These are phyloP conservation scores for Botrytis elliptica DNA, from an alignment of 2,329 filamentous ascomycete genomes.

Conservation along the genomic window DNA sequence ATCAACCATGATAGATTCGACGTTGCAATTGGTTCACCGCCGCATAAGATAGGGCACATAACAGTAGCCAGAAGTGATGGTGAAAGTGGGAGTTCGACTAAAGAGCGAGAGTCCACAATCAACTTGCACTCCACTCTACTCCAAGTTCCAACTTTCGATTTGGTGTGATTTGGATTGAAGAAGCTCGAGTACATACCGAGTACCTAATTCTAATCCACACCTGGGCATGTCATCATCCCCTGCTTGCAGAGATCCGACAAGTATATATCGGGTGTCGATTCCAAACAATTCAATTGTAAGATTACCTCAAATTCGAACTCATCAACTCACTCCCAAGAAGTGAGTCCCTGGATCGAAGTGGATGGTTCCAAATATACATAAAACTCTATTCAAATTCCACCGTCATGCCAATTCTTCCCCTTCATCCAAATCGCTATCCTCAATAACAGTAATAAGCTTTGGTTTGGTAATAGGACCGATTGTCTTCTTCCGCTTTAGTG, in stretches of 20 bases:
- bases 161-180: too few relatives aligned
- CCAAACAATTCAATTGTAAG: neutral
- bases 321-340: neutral
- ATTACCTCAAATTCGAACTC: neutral
- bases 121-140: too few relatives aligned
- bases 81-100: too few relatives aligned
- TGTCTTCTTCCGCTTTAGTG: constrained; percentile 22
- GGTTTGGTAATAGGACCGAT: constrained; percentile 18
- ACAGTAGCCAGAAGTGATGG: too few relatives aligned
- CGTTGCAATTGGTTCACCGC: too few relatives aligned
- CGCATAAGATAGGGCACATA: too few relatives aligned
- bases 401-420: constrained; percentile 22
- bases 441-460: constrained; percentile 45
- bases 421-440: constrained; percentile 55
- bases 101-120: too few relatives aligned
- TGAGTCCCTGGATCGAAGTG: neutral
- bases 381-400: neutral
- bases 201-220: neutral
- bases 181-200: too few relatives aligned
- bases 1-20: too few relatives aligned
- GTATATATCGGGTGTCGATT: neutral
- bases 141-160: too few relatives aligned
- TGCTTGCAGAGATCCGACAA: neutral
- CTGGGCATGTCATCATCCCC: neutral
- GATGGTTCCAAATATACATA: neutral